Conservation (phyloP, 176 grass and related monocot species). For the Lolium rigidum region DNA sequence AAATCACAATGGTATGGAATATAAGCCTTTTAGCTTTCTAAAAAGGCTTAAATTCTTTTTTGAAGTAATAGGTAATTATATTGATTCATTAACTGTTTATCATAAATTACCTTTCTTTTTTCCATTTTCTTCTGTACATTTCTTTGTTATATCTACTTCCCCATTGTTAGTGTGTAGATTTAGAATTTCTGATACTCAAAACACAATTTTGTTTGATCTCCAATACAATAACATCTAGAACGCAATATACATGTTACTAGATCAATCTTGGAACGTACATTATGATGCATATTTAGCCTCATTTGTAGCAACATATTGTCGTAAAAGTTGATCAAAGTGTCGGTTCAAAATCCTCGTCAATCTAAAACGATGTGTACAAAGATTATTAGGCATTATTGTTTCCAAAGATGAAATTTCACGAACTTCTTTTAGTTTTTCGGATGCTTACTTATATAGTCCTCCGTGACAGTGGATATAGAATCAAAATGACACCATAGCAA, state of each 20-base stretch:
- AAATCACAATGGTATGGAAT: not conserved
- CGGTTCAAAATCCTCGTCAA: not conserved
- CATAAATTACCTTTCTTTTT: not conserved
- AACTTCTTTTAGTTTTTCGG: not conserved
- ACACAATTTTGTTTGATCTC: not conserved
- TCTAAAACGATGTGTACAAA: not conserved
- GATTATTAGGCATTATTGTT: not conserved
- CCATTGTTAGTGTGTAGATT: not conserved
- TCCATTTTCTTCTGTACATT: not conserved
- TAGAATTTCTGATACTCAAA: not conserved
- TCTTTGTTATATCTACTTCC: not conserved
- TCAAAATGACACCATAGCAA: not conserved
- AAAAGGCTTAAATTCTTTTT: too few relatives aligned
- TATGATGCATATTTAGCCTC: not conserved
- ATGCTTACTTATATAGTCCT: not conserved
- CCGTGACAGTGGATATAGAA: not conserved
- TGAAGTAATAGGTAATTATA: not conserved
- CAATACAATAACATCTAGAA: not conserved
- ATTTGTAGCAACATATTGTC: not conserved
- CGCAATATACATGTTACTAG: not conserved
- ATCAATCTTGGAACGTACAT: not conserved
- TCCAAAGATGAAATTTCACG: not conserved
- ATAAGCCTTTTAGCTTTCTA: too few relatives aligned
- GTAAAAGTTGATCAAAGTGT: not conserved
- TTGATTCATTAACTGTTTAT: not conserved